phyloP scores from a whole-genome alignment of 768 basidiomycete species.

The Suillus variegatus region DNA sequence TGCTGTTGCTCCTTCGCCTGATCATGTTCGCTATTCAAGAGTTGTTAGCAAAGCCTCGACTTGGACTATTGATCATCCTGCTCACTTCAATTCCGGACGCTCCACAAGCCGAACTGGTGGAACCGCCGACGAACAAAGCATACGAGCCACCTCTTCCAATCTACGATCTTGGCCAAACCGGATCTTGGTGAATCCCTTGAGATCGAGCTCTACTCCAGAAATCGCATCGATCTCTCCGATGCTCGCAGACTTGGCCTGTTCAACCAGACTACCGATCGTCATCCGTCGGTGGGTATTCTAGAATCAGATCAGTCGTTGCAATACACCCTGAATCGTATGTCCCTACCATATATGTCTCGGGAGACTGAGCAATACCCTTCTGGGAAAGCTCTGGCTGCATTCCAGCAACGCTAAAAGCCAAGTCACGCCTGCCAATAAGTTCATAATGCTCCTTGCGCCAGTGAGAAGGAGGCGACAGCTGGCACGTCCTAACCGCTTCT shows the following conservation, averaged over 20 bases:
- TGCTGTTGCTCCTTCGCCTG: constrained; percentile 83
- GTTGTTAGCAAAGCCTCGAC: constrained; percentile 1
- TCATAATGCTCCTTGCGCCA: constrained; percentile 57
- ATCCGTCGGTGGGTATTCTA: constrained; percentile 54
- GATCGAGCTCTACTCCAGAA: constrained; percentile 71
- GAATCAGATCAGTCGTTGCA: constrained; percentile 2
- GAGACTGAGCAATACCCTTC: constrained; percentile 30
- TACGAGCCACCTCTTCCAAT: constrained; percentile 87
- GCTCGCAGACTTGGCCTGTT: constrained; percentile 50
- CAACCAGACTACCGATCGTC: constrained; percentile 53
- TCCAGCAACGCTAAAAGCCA: constrained; percentile 33
- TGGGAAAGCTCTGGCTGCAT: constrained; percentile 32
- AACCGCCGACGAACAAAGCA: constrained; percentile 80
- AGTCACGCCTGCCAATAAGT: constrained; percentile 32
- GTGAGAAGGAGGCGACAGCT: constrained; percentile 69
- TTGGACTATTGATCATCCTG: constrained; percentile 12
- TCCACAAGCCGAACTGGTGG: constrained; percentile 68
- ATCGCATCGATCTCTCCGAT: constrained; percentile 57
- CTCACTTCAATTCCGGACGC: constrained; percentile 70
- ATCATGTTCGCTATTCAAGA: constrained; percentile 72
- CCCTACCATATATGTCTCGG: constrained; percentile 34
- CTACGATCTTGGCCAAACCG: constrained; percentile 90
- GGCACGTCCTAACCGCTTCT: constrained; percentile 85
- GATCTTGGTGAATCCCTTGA: constrained; percentile 76
- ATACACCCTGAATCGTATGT: neutral